Base-by-base conservation (phyloP, 192 early-diverging fungal genomes). In the Gonapodya prolifera region DNA sequence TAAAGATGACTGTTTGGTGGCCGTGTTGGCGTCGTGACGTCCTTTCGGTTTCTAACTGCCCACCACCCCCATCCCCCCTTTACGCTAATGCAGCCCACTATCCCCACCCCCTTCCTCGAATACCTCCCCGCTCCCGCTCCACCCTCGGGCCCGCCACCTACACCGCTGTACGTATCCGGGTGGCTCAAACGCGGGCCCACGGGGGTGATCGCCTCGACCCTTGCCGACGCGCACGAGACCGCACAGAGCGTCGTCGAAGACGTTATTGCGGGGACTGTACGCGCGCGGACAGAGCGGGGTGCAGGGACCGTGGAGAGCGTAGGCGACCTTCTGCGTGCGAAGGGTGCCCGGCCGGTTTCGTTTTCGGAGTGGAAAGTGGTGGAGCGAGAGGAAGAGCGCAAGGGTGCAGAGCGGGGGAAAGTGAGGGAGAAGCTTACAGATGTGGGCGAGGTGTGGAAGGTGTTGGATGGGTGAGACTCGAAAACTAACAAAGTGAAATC, bases 111-210 rank as follows among this genome's bases (percentile, higher is more conserved):
- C 8, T 61, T 61, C 23, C 8, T 30, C 18, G 28, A 73, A 29
- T 73, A 16, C 71, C 2, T 73, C 31, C n/a, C n/a, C n/a, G n/a
- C n/a, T n/a, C n/a, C n/a, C n/a, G n/a, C n/a, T n/a, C n/a, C n/a
- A n/a, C n/a, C n/a, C n/a, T 32, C 18, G 18, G 18, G 8, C 2
- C 2, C 2, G 2, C 71, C 71, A 2, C 16, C 69, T 1, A 88
- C 90, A 17, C 92, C 94, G 0, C 77, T 99, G 33, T 99, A 99
- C 79, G 92, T 91, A 0, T 80, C 95, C 0, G 96, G 96, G 1
- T 99, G 97, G 97, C 79, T 96, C n/a, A 99, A 98, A 80, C 89
- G 92, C 30, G 97, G 97, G 0, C 94, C 97, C 30, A 89, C 88
- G 0, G 97, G 96, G 0, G 95, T 96, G 8, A 95, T 99, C 80